phyloP scores from a whole-genome alignment of 2,329 filamentous ascomycete genomes.

The Dendrostoma leiphaemia region DNA sequence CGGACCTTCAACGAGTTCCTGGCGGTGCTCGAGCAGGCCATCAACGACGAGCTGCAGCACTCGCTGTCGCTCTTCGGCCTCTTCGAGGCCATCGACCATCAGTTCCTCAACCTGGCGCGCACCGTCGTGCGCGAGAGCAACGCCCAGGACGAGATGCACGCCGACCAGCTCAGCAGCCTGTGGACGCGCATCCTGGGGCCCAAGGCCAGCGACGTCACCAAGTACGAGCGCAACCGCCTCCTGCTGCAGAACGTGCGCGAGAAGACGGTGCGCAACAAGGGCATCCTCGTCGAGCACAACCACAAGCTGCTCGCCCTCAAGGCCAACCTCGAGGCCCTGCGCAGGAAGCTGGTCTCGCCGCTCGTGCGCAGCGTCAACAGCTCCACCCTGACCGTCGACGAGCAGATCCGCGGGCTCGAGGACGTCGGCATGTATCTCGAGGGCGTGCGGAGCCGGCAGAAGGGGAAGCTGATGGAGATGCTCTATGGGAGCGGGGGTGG shows the following conservation, averaged over 20 bases:
- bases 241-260: conserved; percentile 76
- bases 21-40: conserved; percentile 82
- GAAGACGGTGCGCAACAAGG: conserved; percentile 84
- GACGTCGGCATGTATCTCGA: conserved; percentile 78
- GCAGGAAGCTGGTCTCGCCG: conserved; percentile 80
- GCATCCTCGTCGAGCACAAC: conserved; percentile 82
- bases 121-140: conserved; percentile 81
- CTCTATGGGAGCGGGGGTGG: conserved; percentile 57
- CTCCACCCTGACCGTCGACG: conserved; percentile 73
- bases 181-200: conserved; percentile 85
- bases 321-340: conserved; percentile 79
- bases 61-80: conserved; percentile 78
- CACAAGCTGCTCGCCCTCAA: conserved; percentile 80
- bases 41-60: conserved; percentile 79
- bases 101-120: conserved; percentile 85
- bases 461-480: conserved; percentile 78
- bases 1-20: conserved; percentile 88
- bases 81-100: conserved; percentile 88
- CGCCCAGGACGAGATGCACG: conserved; percentile 75
- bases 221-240: conserved; percentile 87
- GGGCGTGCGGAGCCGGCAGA: conserved; percentile 73
- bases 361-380: conserved; percentile 69
- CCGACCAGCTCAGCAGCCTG: conserved; percentile 76
- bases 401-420: conserved; percentile 81
- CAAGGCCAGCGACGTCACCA: conserved; percentile 71